A percentile compares a stretch with the other conserved stretches of the same genome.
These are phyloP conservation scores for Metschnikowia picachoensis DNA, from an alignment of 805 yeast species.

Conservation along the genomic window DNA sequence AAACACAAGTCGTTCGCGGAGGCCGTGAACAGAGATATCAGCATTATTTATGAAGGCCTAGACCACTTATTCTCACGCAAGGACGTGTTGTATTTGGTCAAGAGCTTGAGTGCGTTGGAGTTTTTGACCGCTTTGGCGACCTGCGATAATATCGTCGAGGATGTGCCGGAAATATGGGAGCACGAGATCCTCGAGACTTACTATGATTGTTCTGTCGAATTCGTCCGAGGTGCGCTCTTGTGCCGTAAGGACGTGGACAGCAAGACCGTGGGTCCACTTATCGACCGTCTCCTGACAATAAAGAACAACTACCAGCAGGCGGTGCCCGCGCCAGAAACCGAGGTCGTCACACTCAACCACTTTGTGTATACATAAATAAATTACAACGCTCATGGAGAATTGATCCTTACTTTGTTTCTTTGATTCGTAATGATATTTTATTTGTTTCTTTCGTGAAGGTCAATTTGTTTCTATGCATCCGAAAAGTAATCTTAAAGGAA, in stretches of 20 bases:
- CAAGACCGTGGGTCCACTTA: slow-evolving; percentile 24
- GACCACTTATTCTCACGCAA: slow-evolving; percentile 38
- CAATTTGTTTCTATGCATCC: not conserved
- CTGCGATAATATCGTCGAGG: slow-evolving; percentile 31
- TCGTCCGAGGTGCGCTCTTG: slow-evolving; percentile 61
- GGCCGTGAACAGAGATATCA: slow-evolving; percentile 36
- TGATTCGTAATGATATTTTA: not conserved
- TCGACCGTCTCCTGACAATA: slow-evolving; percentile 26
- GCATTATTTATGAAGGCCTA: slow-evolving; percentile 34
- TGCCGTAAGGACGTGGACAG: slow-evolving; percentile 44
- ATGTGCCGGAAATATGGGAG: slow-evolving; percentile 50
- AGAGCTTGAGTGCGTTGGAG: slow-evolving; percentile 40
- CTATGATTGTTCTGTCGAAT: slow-evolving; percentile 73
- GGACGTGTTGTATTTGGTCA: slow-evolving; percentile 36
- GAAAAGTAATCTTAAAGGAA: not conserved
- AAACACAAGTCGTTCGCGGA: slow-evolving; percentile 37
- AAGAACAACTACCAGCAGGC: slow-evolving; percentile 30
- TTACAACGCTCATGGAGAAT: not conserved
- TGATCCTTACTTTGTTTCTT: not conserved
- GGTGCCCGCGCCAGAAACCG: slow-evolving; percentile 31
- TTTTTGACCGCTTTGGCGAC: slow-evolving; percentile 37
- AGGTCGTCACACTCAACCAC: slow-evolving; percentile 33
- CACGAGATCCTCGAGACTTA: slow-evolving; percentile 55
- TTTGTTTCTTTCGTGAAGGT: not conserved
- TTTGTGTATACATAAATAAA: slow-evolving; percentile 23